Evolutionary conservation across 2,329 filamentous ascomycete species (phyloP).

Genomic region (Magnaporthales sp.): DNA sequence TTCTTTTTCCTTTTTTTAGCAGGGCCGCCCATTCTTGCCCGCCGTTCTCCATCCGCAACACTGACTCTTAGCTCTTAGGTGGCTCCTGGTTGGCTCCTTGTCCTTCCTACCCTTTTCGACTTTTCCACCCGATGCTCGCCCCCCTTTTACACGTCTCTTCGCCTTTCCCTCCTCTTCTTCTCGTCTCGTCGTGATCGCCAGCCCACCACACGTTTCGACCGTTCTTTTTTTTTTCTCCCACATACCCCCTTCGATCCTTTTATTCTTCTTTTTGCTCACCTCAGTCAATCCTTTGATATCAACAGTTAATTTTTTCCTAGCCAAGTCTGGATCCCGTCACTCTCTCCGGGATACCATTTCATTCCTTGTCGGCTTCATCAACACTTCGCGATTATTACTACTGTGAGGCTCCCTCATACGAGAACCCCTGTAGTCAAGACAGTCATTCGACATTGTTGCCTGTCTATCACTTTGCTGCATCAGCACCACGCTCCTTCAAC

Average conservation of each 20-base stretch:
- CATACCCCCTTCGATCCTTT: conserved; percentile 10
- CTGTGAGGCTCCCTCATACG: conserved; percentile 7
- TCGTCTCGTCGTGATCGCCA: conserved; percentile 19
- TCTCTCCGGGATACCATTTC: conserved; percentile 42
- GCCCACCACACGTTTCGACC: conserved; percentile 1
- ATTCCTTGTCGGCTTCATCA: conserved; percentile 25
- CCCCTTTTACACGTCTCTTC: conserved; percentile 9
- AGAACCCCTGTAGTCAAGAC: conserved; percentile 13
- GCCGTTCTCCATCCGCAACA: conserved; percentile 1
- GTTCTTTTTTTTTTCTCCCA: conserved; percentile 3
- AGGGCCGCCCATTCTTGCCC: not conserved
- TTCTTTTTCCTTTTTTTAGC: not conserved
- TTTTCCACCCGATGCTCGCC: conserved; percentile 4
- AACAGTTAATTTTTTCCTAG: conserved; percentile 22
- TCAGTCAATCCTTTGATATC: conserved; percentile 42
- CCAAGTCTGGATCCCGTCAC: conserved; percentile 35
- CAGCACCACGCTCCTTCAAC: conserved; percentile 28
- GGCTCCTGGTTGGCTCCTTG: conserved; percentile 3
- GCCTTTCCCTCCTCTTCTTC: conserved; percentile 7
- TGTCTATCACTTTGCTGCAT: conserved; percentile 10
- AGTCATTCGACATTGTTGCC: not conserved
- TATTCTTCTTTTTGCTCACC: conserved; percentile 31
- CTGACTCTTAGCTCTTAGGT: not conserved
- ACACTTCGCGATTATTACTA: conserved; percentile 17
- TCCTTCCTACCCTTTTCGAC: not conserved